Conservation (phyloP, 371 early-diverging fungal genomes). For the Mucor mucedo region DNA sequence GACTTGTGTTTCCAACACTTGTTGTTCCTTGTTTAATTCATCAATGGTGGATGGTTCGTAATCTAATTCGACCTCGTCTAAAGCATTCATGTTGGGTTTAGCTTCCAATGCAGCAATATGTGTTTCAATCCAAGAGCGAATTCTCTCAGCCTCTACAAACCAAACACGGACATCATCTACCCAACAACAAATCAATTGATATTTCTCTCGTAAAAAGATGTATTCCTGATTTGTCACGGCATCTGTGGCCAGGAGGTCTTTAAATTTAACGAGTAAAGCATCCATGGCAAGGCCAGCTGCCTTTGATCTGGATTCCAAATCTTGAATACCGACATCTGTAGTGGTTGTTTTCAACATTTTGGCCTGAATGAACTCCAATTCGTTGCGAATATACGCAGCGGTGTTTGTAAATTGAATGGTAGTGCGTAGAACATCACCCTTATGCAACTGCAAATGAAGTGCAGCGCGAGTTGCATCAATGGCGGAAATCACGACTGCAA, state of each 20-base stretch:
- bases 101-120: slow-evolving; percentile 36
- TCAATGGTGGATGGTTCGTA: slow-evolving; percentile 35
- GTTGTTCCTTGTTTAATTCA: slow-evolving; percentile 29
- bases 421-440: not conserved
- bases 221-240: slow-evolving; percentile 4
- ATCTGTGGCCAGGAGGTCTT: slow-evolving; percentile 13
- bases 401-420: slow-evolving; percentile 15
- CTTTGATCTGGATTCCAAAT: slow-evolving; percentile 38
- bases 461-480: slow-evolving; percentile 38
- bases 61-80: slow-evolving; percentile 32
- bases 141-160: slow-evolving; percentile 55
- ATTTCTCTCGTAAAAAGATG: slow-evolving; percentile 33
- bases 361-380: slow-evolving; percentile 55
- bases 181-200: slow-evolving; percentile 44
- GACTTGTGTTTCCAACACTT: slow-evolving; percentile 16
- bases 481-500: slow-evolving; percentile 29
- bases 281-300: slow-evolving; percentile 25
- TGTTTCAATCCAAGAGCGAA: slow-evolving; percentile 50
- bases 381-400: slow-evolving; percentile 41
- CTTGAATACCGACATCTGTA: slow-evolving; percentile 40
- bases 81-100: slow-evolving; percentile 26
- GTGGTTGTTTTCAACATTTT: slow-evolving; percentile 52
- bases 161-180: slow-evolving; percentile 57
- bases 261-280: slow-evolving; percentile 16
- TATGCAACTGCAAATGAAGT: slow-evolving; percentile 29